Conservation (phyloP, 2,329 filamentous ascomycete species). For the Scortechinia acanthostroma region DNA sequence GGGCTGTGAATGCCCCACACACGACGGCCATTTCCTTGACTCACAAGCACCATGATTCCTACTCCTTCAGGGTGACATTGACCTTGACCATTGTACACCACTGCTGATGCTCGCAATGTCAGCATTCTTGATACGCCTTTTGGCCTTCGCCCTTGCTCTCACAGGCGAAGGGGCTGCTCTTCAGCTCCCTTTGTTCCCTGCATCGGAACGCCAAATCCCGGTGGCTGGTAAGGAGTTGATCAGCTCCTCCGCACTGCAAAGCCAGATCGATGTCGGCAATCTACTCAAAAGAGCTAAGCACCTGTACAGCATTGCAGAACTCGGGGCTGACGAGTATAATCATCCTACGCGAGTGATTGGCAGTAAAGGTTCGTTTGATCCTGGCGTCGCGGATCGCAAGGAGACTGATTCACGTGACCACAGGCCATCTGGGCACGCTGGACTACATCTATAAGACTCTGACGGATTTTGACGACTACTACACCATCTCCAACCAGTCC, state of each 20-base stretch:
- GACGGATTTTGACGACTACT: slow-evolving; percentile 48
- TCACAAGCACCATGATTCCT: no score
- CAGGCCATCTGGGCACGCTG: slow-evolving; percentile 58
- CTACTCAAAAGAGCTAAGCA: slow-evolving; percentile 51
- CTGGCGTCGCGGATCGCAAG: slow-evolving; percentile 6
- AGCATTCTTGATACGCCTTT: no score
- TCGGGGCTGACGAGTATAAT: slow-evolving; percentile 49
- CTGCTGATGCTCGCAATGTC: no score
- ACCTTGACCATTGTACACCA: no score
- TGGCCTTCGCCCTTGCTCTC: slow-evolving; percentile 6
- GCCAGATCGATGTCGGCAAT: slow-evolving; percentile 42
- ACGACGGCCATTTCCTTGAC: no score
- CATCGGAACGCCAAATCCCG: slow-evolving; percentile 8
- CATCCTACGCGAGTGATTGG: slow-evolving; percentile 69
- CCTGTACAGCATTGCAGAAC: slow-evolving; percentile 55
- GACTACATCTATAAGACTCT: slow-evolving; percentile 53
- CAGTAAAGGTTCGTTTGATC: slow-evolving; percentile 37
- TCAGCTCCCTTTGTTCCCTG: slow-evolving; percentile 9
- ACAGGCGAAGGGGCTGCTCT: slow-evolving; percentile 8
- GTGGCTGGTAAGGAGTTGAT: slow-evolving; percentile 23
- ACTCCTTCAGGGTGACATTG: no score
- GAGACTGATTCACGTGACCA: slow-evolving; percentile 10
- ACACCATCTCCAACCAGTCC: slow-evolving; percentile 51
- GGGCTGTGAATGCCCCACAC: no score
- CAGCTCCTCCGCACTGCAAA: slow-evolving; percentile 45